These are phyloP conservation scores for Elaeis oleifera DNA, from an alignment of 202 grass and related monocot genomes.

Conservation along the genomic window DNA sequence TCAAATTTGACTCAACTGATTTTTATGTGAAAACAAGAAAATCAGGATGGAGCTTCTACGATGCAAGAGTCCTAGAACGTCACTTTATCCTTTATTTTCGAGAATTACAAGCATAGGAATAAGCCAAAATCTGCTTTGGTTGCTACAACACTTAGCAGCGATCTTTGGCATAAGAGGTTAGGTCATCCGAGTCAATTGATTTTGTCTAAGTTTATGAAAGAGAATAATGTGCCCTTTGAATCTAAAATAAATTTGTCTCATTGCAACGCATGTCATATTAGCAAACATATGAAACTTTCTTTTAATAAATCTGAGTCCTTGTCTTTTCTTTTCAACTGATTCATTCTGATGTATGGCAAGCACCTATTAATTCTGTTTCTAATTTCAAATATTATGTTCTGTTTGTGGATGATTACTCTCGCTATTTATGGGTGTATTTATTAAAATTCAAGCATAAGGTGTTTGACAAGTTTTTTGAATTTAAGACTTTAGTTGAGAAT, in stretches of 20 bases:
- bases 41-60: no score
- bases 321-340: not conserved
- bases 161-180: not conserved
- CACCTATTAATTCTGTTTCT: not conserved
- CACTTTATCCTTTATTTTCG: no score
- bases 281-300: not conserved
- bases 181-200: not conserved
- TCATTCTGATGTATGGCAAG: not conserved
- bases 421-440: not conserved
- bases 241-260: not conserved
- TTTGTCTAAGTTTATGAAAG: not conserved
- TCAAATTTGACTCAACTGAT: no score
- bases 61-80: no score
- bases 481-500: not conserved
- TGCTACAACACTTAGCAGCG: not conserved
- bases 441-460: not conserved
- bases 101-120: not conserved
- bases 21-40: no score
- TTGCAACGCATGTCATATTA: not conserved
- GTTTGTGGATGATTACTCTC: not conserved
- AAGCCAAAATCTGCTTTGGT: not conserved
- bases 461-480: not conserved
- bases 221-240: not conserved
- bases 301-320: not conserved
- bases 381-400: not conserved